Evolutionary conservation across 2,329 filamentous ascomycete species (phyloP), one percentile per base, ranked within the genome.

Genomic region (Cercospora zeina): DNA sequence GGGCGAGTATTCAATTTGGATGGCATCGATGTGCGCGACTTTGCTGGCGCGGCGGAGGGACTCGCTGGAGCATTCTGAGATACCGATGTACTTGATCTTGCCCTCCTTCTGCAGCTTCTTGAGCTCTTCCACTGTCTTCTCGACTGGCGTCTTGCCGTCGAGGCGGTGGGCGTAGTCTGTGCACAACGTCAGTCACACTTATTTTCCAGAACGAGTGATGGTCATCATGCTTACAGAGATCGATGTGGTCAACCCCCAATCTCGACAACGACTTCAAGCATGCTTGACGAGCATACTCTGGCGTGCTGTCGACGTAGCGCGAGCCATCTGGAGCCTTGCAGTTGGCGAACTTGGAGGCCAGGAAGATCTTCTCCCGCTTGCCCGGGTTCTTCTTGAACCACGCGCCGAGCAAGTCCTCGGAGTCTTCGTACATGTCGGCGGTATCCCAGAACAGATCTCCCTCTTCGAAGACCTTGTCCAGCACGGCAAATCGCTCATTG

Each of bases 51-150:
- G 79, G 10, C 81, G 79, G 39, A 87, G 75, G 0, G 82, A 82
- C 1, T 74, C 71, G 2, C 81, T 78, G 6, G 78, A 79, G 62
- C 80, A 75, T 66, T 86, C 83, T 2, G 77, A 83, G 4, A 87
- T 70, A 11, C 85, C 85, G 6, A 87, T 73, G 70, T 85, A 76
- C 61, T 80, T 81, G 70, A 87, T 82, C 70, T 85, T 85, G 61
- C 84, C 83, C 65, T 82, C 79, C 70, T 77, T 71, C 65, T 81
- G 78, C 13, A 82, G 65, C 69, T 79, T 70, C 63, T 77, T 80
- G 77, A 85, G 76, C 13, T 76, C 80, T 49, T 77, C 70, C 2
- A 85, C 74, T 0, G 82, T 85, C 68, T 77, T 75, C 68, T 81
- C 79, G 53, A 81, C 74, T 1, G 79, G 79, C 4, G 77, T 80